These are phyloP conservation scores for Globisporangium uncinulatum DNA, from an alignment of 352 stramenopile genomes.

Conservation along the genomic window DNA sequence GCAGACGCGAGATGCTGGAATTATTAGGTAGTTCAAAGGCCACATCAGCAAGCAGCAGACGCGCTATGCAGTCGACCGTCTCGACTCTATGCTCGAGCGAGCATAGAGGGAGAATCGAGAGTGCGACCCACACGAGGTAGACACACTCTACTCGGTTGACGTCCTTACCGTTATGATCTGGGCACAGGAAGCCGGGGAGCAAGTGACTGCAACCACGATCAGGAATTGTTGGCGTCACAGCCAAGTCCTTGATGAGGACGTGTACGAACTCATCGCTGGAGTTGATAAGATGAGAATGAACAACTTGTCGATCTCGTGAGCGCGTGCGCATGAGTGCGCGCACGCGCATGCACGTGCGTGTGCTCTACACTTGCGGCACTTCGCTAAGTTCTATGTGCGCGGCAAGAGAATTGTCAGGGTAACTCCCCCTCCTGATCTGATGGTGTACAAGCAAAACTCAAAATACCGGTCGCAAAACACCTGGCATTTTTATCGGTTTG, in stretches of 20 bases:
- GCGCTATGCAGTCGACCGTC: neutral
- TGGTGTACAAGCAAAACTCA: no score
- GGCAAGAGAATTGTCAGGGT: no score
- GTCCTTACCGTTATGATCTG: neutral
- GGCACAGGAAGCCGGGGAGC: neutral
- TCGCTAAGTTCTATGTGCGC: no score
- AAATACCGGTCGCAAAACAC: no score
- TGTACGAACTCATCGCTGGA: conserved; percentile 1
- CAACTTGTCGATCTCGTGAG: no score
- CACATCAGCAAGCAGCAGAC: neutral
- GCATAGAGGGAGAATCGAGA: no score
- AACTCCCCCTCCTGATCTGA: no score
- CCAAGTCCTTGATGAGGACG: neutral
- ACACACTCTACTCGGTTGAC: neutral
- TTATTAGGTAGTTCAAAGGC: conserved; percentile 1
- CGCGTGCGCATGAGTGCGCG: no score
- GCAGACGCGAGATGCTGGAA: neutral
- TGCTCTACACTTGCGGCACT: no score
- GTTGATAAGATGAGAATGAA: no score
- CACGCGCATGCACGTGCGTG: no score
- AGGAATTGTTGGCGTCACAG: conserved; percentile 5
- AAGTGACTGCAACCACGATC: neutral
- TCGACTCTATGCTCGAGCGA: neutral
- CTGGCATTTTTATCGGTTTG: no score
- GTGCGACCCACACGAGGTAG: neutral